phyloP scores from a whole-genome alignment of 2,329 filamentous ascomycete genomes.

The Ophiostoma himal-ulmi region DNA sequence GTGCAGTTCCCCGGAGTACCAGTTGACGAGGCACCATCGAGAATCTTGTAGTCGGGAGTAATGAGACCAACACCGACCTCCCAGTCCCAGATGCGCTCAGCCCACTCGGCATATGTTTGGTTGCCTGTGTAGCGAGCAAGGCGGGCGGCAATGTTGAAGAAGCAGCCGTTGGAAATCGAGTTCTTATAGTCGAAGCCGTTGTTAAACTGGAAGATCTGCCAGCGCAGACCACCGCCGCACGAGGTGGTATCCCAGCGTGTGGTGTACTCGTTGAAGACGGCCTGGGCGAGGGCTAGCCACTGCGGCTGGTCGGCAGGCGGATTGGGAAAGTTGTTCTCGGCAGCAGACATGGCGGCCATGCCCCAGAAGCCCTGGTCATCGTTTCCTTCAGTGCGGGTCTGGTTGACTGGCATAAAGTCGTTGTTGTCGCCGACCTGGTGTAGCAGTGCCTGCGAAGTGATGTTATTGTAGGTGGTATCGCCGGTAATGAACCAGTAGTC shows the following conservation, averaged over 20 bases:
- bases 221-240: slow-evolving; percentile 71
- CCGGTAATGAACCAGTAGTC: slow-evolving; percentile 69
- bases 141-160: slow-evolving; percentile 64
- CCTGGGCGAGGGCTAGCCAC: slow-evolving; percentile 73
- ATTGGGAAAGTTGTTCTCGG: slow-evolving; percentile 69
- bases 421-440: slow-evolving; percentile 55
- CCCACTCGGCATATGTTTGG: slow-evolving; percentile 71
- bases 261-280: slow-evolving; percentile 73
- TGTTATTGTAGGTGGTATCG: slow-evolving; percentile 57
- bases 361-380: slow-evolving; percentile 82
- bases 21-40: slow-evolving; percentile 48
- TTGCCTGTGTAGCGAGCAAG: slow-evolving; percentile 75
- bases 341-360: slow-evolving; percentile 72
- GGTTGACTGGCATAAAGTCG: slow-evolving; percentile 63
- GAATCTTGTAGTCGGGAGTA: slow-evolving; percentile 48
- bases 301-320: slow-evolving; percentile 57
- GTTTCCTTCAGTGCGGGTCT: slow-evolving; percentile 58
- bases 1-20: slow-evolving; percentile 41
- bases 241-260: slow-evolving; percentile 60
- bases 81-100: slow-evolving; percentile 65
- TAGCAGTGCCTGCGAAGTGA: slow-evolving; percentile 52
- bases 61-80: slow-evolving; percentile 52
- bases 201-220: slow-evolving; percentile 80
- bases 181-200: slow-evolving; percentile 65
- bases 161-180: slow-evolving; percentile 62